Evolutionary conservation across 2,329 filamentous ascomycete genomes (phyloP).

Genomic region (Aureobasidium subglaciale): DNA sequence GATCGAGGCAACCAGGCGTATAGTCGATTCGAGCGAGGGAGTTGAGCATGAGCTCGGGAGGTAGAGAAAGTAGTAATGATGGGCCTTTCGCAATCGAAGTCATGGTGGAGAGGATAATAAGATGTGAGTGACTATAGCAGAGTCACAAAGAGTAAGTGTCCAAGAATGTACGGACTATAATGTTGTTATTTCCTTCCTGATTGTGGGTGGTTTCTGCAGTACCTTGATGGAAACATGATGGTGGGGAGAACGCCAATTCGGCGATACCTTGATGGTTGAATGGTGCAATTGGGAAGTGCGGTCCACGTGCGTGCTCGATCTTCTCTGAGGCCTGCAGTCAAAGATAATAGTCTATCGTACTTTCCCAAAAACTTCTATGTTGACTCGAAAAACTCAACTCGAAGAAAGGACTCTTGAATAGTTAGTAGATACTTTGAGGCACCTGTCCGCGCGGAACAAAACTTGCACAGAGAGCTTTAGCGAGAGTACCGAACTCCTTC

Average conservation of each 20-base stretch:
- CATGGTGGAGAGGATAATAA: background rate
- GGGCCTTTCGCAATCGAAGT: background rate
- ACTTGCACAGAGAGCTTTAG: too few species aligned
- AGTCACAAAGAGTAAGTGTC: background rate
- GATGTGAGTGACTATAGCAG: background rate
- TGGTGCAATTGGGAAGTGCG: background rate
- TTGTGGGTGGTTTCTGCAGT: background rate
- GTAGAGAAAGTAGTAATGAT: constrained; percentile 16
- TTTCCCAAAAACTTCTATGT: too few species aligned
- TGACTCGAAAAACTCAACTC: too few species aligned
- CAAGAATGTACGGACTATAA: background rate
- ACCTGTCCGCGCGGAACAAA: too few species aligned
- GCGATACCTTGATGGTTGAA: constrained; percentile 5
- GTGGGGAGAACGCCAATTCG: background rate
- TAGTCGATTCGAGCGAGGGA: constrained; percentile 25
- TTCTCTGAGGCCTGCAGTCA: too few species aligned
- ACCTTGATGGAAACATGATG: constrained; percentile 10
- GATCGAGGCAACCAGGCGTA: constrained; percentile 19
- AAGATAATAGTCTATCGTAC: too few species aligned
- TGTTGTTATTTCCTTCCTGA: background rate
- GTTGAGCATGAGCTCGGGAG: constrained; percentile 26
- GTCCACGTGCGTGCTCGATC: background rate
- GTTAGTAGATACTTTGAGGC: too few species aligned
- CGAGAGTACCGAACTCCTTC: too few species aligned
- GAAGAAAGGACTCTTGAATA: too few species aligned